A percentile compares a stretch with the other conserved stretches of the same genome.
These are phyloP conservation scores for Mytilinidion resinicola DNA, from an alignment of 495 filamentous ascomycete genomes.

Conservation along the genomic window DNA sequence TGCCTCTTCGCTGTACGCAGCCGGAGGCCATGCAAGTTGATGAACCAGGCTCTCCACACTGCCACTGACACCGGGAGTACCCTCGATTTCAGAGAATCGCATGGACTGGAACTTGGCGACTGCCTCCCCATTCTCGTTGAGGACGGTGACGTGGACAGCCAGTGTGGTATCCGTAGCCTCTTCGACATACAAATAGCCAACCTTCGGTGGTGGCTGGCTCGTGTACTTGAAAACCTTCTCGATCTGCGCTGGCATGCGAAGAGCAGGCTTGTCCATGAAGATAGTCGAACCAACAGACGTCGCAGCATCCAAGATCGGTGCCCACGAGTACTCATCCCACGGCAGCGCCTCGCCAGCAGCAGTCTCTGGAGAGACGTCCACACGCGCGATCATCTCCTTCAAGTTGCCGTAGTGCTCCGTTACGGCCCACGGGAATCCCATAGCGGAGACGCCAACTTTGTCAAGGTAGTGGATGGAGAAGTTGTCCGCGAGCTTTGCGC, in stretches of 20 bases:
- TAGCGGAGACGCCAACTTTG: constrained; percentile 39
- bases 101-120: constrained; percentile 34
- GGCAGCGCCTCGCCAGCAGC: constrained; percentile 10
- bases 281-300: constrained; percentile 44
- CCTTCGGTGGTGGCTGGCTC: constrained; percentile 15
- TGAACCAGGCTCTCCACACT: constrained; percentile 36
- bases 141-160: constrained; percentile 19
- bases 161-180: constrained; percentile 14
- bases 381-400: constrained; percentile 42
- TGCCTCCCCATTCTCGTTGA: constrained; percentile 27
- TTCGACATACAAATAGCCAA: constrained; percentile 31
- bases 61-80: constrained; percentile 28
- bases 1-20: constrained; percentile 25
- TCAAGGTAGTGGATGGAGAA: constrained; percentile 42
- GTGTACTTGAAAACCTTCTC: constrained; percentile 22
- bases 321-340: constrained; percentile 41
- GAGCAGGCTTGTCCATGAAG: constrained; percentile 37
- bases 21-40: constrained; percentile 37
- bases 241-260: constrained; percentile 43
- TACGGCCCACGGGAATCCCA: constrained; percentile 45
- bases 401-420: constrained; percentile 37
- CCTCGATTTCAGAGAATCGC: constrained; percentile 41
- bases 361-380: constrained; percentile 32
- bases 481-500: constrained; percentile 14
- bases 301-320: constrained; percentile 42